Base-by-base conservation (phyloP, 805 yeast species). In the Yamadazyma ubonensis region DNA sequence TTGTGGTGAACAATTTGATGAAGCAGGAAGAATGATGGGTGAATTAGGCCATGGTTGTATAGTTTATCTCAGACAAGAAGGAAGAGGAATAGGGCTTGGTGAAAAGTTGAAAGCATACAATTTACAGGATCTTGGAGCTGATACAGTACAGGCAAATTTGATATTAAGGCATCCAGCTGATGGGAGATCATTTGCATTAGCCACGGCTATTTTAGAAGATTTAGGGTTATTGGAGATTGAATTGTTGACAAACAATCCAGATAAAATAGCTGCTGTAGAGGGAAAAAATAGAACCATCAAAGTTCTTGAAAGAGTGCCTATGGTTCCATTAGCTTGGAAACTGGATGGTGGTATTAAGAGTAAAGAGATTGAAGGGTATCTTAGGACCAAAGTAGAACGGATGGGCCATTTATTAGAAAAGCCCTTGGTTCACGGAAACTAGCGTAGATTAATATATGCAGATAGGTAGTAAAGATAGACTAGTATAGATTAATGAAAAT, bases 1-100 rank as follows among this genome's bases (percentile, higher is more conserved):
- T 63, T 93, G 99, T 65, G 99, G 99, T 15, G 99, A 93, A 63
- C 99, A 93, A 67, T 86, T 93, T 54, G 97, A 93, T 62, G 96
- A 95, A 63, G 98, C 98, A 2, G 99, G 97, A 6, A 75, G 95
- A 46, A 62, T 88, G 30, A 93, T 93, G 91, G 96, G 96, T 5
- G 68, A 74, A 42, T 74, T 73, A 35, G 96, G 96, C 12, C 84
- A 81, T 49, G 99, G 99, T 16, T 90, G 96, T 52, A 89, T 93
- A 36, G 98, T 93, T 2, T 93, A 93, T 59, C 69, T 93, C 48
- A 78, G 99, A 55, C 99, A 93, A 64, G 99, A 93, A 63, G 99
- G 99, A 39, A 80, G 99, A 44, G 99, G 99, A 14, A 93, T 93
- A 44, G 99, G 99, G 5, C 71, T 93, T n/a, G 96, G 97, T 21